phyloP scores from a whole-genome alignment of 2,329 filamentous ascomycete genomes.

The Fusarium sp. region DNA sequence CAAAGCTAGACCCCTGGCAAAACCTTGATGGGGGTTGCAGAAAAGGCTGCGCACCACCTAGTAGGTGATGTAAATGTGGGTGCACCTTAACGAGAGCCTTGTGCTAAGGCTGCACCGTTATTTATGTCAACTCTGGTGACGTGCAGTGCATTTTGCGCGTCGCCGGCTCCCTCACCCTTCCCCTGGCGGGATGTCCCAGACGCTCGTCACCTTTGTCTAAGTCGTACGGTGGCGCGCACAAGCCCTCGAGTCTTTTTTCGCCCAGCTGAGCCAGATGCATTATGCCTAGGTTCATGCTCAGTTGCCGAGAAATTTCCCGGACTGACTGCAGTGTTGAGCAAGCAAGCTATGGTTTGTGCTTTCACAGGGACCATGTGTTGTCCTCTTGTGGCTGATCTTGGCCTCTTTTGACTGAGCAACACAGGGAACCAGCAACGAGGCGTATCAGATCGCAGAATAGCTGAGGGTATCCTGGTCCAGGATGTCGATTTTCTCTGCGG shows the following conservation, averaged over 20 bases:
- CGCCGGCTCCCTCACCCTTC: not conserved
- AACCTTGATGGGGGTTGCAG: too few species aligned
- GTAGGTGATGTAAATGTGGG: too few species aligned
- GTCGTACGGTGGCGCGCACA: slow-evolving; percentile 29
- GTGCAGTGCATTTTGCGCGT: too few species aligned
- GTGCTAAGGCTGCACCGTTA: too few species aligned
- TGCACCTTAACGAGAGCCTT: not conserved
- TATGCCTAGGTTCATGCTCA: not conserved
- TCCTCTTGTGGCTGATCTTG: not conserved
- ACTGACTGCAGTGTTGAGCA: not conserved
- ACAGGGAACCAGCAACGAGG: not conserved
- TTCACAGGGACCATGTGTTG: slow-evolving; percentile 2
- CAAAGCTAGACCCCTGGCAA: slow-evolving; percentile 7
- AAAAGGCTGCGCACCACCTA: too few species aligned
- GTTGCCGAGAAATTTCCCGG: slow-evolving; percentile 6
- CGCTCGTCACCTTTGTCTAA: slow-evolving; percentile 6
- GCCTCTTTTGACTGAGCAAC: not conserved
- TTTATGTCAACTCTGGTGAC: too few species aligned
- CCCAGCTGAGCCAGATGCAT: slow-evolving; percentile 14
- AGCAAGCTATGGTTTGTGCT: slow-evolving; percentile 8
- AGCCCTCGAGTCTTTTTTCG: not conserved
- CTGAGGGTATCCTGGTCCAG: slow-evolving; percentile 9
- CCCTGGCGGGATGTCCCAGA: slow-evolving; percentile 10
- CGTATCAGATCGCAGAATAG: not conserved
- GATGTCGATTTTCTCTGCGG: not conserved